phyloP scores from a whole-genome alignment of 2,329 filamentous ascomycete species.

The Shiraia sp. region DNA sequence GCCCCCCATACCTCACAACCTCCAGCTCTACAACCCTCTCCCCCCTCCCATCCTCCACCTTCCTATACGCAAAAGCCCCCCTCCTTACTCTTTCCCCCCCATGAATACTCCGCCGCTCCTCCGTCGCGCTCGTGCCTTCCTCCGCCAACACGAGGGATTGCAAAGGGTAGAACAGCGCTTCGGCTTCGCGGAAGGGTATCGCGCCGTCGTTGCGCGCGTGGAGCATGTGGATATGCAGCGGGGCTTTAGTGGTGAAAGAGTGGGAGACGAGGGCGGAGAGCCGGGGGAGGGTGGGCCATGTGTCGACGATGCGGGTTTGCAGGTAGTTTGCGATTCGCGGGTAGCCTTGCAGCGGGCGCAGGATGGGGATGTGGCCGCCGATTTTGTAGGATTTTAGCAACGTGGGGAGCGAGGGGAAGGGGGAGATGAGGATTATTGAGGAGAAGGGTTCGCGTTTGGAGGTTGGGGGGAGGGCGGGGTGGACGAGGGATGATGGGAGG shows the following conservation, averaged over 20 bases:
- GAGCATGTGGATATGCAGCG: conserved; percentile 62
- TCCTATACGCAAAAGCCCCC: conserved; percentile 43
- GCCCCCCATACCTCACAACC: conserved; percentile 53
- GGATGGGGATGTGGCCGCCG: conserved; percentile 74
- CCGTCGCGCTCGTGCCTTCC: conserved; percentile 24
- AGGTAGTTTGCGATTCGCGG: conserved; percentile 67
- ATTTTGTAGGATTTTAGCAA: conserved; percentile 79
- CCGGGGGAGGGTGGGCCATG: conserved; percentile 74
- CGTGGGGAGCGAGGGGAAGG: conserved; percentile 74
- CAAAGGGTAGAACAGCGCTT: conserved; percentile 32
- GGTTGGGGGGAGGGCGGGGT: conserved; percentile 33
- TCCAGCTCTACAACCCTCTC: conserved; percentile 46
- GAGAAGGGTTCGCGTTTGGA: conserved; percentile 54
- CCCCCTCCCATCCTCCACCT: conserved; percentile 31
- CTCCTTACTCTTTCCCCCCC: conserved; percentile 36
- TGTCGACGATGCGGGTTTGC: conserved; percentile 70
- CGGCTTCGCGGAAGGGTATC: conserved; percentile 73
- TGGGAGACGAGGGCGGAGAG: conserved; percentile 60
- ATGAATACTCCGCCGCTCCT: conserved; percentile 38
- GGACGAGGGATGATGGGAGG: conserved; percentile 20
- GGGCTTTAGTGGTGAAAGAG: conserved; percentile 35
- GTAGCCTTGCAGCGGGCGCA: conserved; percentile 73
- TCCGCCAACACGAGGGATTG: conserved; percentile 34
- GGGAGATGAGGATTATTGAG: conserved; percentile 76
- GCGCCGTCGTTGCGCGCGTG: conserved; percentile 82